phyloP scores from a whole-genome alignment of 345 rosid genomes.

The Garcia nutans region DNA sequence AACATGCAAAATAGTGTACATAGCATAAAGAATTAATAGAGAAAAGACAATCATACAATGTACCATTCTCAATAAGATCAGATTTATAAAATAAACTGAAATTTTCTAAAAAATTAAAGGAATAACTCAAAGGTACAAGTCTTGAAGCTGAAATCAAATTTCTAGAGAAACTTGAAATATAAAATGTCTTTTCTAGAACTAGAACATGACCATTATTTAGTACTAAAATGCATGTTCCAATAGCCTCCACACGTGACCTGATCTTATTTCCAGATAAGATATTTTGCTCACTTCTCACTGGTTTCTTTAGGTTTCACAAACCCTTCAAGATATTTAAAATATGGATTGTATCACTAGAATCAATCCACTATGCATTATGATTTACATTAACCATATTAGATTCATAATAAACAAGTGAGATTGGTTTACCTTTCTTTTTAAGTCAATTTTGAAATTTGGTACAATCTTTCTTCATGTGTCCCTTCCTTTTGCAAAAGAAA shows the following conservation, averaged over 20 bases:
- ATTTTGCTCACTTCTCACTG: no score
- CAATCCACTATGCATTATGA: conserved; percentile 1
- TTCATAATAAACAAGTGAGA: no score
- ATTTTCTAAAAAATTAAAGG: no score
- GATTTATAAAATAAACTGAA: not conserved
- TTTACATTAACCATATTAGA: not conserved
- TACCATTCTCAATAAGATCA: not conserved
- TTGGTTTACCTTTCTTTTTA: no score
- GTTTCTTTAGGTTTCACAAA: no score
- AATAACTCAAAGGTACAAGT: no score
- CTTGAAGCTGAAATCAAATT: no score
- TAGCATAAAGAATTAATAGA: not conserved
- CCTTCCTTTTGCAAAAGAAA: no score
- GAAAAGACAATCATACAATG: not conserved
- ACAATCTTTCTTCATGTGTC: no score
- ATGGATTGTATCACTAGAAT: not conserved
- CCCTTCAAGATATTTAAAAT: not conserved
- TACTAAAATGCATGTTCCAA: not conserved
- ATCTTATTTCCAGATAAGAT: not conserved
- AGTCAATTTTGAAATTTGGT: no score
- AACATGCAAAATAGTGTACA: not conserved
- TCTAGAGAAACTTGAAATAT: no score
- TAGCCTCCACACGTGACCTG: not conserved
- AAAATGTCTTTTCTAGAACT: not conserved
- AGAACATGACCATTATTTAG: not conserved